Evolutionary conservation across 2,329 filamentous ascomycete species (phyloP), one percentile per base, ranked within the genome.

Genomic region (Fusarium agapanthi): DNA sequence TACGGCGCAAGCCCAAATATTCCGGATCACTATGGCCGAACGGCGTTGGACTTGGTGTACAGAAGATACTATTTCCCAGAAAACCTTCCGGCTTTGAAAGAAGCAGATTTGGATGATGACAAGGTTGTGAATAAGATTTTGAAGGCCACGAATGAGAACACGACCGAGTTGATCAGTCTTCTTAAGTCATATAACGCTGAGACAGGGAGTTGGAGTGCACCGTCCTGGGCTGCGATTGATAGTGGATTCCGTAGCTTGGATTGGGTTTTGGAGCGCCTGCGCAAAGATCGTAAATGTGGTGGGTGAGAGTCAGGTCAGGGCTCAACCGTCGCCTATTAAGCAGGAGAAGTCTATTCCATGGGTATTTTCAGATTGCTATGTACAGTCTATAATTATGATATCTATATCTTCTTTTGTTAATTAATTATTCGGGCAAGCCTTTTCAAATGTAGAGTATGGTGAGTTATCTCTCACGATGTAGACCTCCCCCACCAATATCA

Each of bases 401-500:
- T 59, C 34, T 61, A 61, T 45, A 14, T 3, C 30, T 20, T 28
- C 8, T 6, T 9, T 15, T 6, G 26, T 56, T 16, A 45, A 40
- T 37, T 38, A 28, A 40, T 38, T 38, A n/a, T 40, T 64, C 1
- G 51, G 26, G 10, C 66, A 70, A 16, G 40, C 67, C 0, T 47
- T 57, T 18, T 71, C 61, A 3, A 43, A 20, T 28, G 67, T 43
- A 3, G 54, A 37, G 24, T 76, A 75, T 0, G 74, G 69, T 13
- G 57, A 71, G 34, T 54, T 61, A 35, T 74, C 68, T 15, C 75
- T 66, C 26, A 75, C 68, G 43, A 93, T 86, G 70, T 92, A 93
- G 1, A 93, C 84, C 80, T 93, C 86, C 0, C 88, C 90, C 13
- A 91, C 83, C 15, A 93, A 81, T 2, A 92, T 88, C 0, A 84